Evolutionary conservation across 129 eudicot genomes (phyloP).

Genomic region (Tagetes patula): DNA sequence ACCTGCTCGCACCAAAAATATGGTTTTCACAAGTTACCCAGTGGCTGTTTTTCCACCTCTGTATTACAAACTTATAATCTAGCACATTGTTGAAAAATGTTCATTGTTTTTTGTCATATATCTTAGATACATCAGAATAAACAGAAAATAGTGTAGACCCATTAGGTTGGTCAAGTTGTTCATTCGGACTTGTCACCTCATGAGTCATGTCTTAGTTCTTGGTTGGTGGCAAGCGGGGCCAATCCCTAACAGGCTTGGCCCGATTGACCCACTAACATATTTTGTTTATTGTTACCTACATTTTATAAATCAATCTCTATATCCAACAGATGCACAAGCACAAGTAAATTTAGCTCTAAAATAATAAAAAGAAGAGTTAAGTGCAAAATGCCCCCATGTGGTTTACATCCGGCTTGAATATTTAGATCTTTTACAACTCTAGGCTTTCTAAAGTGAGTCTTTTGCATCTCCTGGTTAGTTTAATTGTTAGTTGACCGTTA

Average conservation of each 20-base stretch:
- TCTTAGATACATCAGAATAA: too few species aligned
- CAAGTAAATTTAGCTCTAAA: background rate
- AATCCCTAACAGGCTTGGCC: background rate
- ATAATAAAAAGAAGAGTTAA: background rate
- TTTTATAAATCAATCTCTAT: background rate
- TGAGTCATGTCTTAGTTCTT: background rate
- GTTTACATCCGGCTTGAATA: too few species aligned
- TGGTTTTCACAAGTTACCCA: background rate
- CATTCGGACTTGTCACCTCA: background rate
- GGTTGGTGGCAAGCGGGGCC: background rate
- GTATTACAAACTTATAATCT: background rate
- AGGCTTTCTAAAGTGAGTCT: too few species aligned
- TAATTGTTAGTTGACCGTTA: too few species aligned
- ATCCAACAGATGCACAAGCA: background rate
- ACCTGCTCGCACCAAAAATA: background rate
- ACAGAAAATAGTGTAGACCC: too few species aligned
- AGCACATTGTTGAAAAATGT: background rate
- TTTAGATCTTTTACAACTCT: too few species aligned
- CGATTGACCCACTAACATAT: background rate
- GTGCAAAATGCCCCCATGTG: too few species aligned
- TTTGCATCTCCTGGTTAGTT: too few species aligned
- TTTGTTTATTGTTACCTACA: background rate
- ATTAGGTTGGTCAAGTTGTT: too few species aligned
- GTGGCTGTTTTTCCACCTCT: background rate
- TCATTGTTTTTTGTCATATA: too few species aligned